These are phyloP conservation scores for Noccaea bulbosa DNA, from an alignment of 345 rosid genomes.

Conservation along the genomic window DNA sequence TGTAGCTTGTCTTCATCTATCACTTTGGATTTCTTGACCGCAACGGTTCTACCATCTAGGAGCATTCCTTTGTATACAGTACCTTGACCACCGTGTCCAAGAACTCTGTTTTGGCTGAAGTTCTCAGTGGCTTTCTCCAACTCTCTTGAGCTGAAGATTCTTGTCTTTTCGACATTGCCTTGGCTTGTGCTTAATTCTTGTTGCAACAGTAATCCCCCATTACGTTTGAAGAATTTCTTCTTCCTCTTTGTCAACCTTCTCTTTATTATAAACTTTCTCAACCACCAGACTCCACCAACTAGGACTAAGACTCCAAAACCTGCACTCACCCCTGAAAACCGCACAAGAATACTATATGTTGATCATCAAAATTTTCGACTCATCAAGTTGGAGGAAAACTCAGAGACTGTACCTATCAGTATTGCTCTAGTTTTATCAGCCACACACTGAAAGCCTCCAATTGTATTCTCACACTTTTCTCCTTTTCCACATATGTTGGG, in stretches of 20 bases:
- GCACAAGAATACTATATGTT: not conserved
- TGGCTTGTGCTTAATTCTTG: constrained; percentile 32
- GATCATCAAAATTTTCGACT: not conserved
- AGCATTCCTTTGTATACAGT: constrained; percentile 53
- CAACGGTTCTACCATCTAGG: constrained; percentile 40
- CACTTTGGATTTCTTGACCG: constrained; percentile 53
- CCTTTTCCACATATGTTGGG: not conserved
- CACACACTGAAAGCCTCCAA: not conserved
- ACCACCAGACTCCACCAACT: constrained; percentile 12
- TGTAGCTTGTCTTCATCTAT: constrained; percentile 49
- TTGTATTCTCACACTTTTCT: not conserved
- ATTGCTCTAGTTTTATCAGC: constrained; percentile 11
- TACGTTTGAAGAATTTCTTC: constrained; percentile 35
- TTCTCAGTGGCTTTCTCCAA: constrained; percentile 50
- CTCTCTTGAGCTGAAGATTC: constrained; percentile 46
- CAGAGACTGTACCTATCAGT: constrained; percentile 2
- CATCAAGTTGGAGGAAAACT: too few species aligned
- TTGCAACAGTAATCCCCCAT: constrained; percentile 44
- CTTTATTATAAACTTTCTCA: constrained; percentile 1
- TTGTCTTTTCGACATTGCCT: constrained; percentile 27
- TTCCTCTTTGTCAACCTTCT: constrained; percentile 12
- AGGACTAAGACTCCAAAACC: constrained; percentile 24
- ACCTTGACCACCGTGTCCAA: constrained; percentile 54
- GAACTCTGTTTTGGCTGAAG: constrained; percentile 41
- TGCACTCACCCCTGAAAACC: constrained; percentile 22